phyloP scores from a whole-genome alignment of 805 yeast species.

The Jamesozyma lodderae region DNA sequence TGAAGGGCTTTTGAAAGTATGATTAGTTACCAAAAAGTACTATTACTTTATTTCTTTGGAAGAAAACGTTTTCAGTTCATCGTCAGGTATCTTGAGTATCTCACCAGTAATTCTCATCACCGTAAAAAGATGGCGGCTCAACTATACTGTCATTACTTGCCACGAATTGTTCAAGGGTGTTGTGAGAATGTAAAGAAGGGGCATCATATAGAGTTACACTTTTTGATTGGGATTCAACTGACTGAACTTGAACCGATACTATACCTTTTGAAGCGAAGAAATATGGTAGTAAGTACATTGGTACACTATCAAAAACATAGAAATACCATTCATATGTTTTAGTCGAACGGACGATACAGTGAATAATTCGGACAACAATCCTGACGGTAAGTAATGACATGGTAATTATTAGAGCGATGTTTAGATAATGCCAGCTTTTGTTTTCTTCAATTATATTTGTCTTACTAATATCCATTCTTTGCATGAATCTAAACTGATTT shows the following conservation, averaged over 20 bases:
- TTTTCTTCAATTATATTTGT: slow-evolving; percentile 1
- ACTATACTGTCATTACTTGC: too few species aligned
- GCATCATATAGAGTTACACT: too few species aligned
- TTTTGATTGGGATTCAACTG: slow-evolving; percentile 9
- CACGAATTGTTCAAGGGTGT: too few species aligned
- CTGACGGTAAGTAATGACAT: slow-evolving; percentile 23
- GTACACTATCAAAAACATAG: slow-evolving; percentile 25
- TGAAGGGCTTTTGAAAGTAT: too few species aligned
- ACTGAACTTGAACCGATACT: slow-evolving; percentile 15
- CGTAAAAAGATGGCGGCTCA: too few species aligned
- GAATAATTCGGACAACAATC: slow-evolving; percentile 26
- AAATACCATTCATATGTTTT: slow-evolving; percentile 23
- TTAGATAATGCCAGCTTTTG: slow-evolving; percentile 12
- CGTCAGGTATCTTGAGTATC: too few species aligned
- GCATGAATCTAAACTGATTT: slow-evolving; percentile 12
- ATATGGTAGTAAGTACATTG: slow-evolving; percentile 18
- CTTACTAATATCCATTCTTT: slow-evolving; percentile 4
- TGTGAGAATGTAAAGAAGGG: too few species aligned
- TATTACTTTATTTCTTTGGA: too few species aligned
- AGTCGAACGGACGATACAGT: slow-evolving; percentile 26
- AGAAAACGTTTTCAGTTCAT: too few species aligned
- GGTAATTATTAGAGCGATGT: slow-evolving; percentile 7
- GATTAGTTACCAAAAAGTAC: too few species aligned
- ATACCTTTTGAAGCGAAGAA: slow-evolving; percentile 4
- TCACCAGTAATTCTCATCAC: too few species aligned